These are phyloP conservation scores for Citrus unshiu DNA, from an alignment of 345 rosid species.

Conservation along the genomic window DNA sequence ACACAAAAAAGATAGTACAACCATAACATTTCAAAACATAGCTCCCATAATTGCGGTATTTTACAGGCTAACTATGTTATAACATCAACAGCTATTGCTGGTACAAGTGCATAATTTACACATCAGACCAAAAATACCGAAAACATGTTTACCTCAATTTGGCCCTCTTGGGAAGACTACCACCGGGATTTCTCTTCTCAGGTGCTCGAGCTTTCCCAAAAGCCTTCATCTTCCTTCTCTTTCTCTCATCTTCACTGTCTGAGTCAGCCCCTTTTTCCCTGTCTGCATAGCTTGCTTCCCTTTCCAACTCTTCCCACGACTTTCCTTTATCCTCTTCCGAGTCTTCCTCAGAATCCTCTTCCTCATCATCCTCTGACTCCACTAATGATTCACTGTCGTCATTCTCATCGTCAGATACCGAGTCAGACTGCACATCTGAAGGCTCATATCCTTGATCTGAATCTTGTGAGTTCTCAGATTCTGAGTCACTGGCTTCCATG, in stretches of 20 bases:
- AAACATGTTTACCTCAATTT: slow-evolving; percentile 28
- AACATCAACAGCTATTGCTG: background rate
- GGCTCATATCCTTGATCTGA: slow-evolving; percentile 52
- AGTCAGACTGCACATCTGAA: slow-evolving; percentile 39
- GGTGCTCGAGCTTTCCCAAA: slow-evolving; percentile 34
- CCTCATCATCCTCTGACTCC: slow-evolving; percentile 49
- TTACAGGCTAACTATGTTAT: background rate
- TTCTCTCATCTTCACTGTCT: slow-evolving; percentile 52
- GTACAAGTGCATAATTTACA: background rate
- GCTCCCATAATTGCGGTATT: background rate
- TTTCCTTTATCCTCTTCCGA: slow-evolving; percentile 49
- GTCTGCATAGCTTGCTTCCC: slow-evolving; percentile 54
- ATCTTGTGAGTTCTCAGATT: slow-evolving; percentile 42
- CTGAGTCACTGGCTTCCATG: slow-evolving; percentile 47
- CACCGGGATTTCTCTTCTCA: slow-evolving; percentile 21
- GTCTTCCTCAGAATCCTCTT: slow-evolving; percentile 35
- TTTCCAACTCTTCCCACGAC: slow-evolving; percentile 63
- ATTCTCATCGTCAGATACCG: slow-evolving; percentile 38
- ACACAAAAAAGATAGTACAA: background rate
- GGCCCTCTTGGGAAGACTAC: slow-evolving; percentile 34
- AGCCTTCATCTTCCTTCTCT: slow-evolving; percentile 46
- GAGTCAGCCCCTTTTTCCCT: slow-evolving; percentile 47
- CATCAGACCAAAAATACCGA: background rate
- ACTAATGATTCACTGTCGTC: slow-evolving; percentile 40
- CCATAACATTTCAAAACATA: background rate